Evolutionary conservation across 176 grass and related monocot species (phyloP), one percentile per base, ranked within the genome.

Genomic region (Raddia guianensis): DNA sequence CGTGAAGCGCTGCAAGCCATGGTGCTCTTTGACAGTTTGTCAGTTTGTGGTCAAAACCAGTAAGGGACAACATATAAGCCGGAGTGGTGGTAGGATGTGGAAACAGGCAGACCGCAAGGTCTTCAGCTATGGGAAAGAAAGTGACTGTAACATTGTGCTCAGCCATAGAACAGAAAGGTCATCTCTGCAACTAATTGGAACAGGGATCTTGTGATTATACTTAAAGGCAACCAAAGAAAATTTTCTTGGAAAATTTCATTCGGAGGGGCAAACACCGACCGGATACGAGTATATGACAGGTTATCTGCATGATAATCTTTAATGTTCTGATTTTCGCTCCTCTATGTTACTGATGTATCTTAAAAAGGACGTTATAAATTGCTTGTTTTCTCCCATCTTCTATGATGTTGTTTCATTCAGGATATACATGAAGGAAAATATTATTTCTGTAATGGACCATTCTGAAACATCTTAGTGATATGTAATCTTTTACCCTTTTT

Each of bases 121-220:
- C 72, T 65, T 77, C 74, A 57, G 73, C 46, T 63, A 66, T 61
- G 48, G 14, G 40, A 51, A 72, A 42, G 78, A 89, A 84, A 85
- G 49, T 32, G 67, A 88, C 86, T 6, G 48, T 53, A 51, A 33
- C 67, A 35, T 62, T 62, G 46, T 73, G 21, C 84, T 81, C 44
- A 45, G 70, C 72, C 89, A 81, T 87, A 74, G 88, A 87, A 91
- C 65, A 3, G 77, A 92, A 90, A 81, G 85, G 49, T 18, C 16
- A 72, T 10, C 53, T 40, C 53, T 40, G 15, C 82, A 91, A 87
- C 91, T 77, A 88, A 81, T 79, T 80, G 60, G 55, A 70, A 11
- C 82, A 76, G 65, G 82, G 80, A 84, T 95, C 96, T 66, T 80
- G 96, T 98, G 96, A 95, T 18, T 64, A 63, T 66, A 75, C 7